Percentiles rank a stretch among this genome's conserved stretches.
These are phyloP conservation scores for Spathaspora gorwiae DNA, from an alignment of 805 yeast species.

Conservation along the genomic window DNA sequence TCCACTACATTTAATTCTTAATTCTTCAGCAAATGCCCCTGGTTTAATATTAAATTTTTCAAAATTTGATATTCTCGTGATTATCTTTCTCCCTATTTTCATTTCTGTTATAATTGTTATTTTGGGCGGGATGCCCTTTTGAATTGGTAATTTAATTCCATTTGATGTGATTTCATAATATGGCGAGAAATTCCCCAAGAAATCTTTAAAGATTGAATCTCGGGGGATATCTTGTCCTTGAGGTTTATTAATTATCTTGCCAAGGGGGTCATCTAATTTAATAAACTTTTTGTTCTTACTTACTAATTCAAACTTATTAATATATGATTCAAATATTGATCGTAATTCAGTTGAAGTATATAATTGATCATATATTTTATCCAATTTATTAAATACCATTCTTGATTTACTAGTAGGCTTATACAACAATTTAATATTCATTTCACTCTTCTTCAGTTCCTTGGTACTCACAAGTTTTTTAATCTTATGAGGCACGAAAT, in stretches of 20 bases:
- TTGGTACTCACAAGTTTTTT: slow-evolving; percentile 17
- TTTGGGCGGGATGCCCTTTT: slow-evolving; percentile 65
- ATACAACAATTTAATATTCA: slow-evolving; percentile 39
- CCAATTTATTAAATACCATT: slow-evolving; percentile 41
- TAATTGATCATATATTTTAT: slow-evolving; percentile 30
- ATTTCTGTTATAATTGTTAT: slow-evolving; percentile 66
- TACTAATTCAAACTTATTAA: slow-evolving; percentile 48
- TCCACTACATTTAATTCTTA: slow-evolving; percentile 82
- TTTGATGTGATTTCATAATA: slow-evolving; percentile 47
- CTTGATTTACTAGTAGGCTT: slow-evolving; percentile 53
- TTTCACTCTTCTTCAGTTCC: slow-evolving; percentile 15
- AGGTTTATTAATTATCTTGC: slow-evolving; percentile 1
- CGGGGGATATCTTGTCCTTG: slow-evolving; percentile 21
- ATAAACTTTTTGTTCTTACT: slow-evolving; percentile 52
- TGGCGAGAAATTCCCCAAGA: slow-evolving; percentile 45
- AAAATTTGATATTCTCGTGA: slow-evolving; percentile 68
- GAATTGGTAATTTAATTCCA: slow-evolving; percentile 35
- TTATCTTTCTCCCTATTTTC: slow-evolving; percentile 75
- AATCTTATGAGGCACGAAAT: slow-evolving; percentile 56
- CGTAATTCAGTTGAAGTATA: slow-evolving; percentile 57
- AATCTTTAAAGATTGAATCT: slow-evolving; percentile 42
- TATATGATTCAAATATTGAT: slow-evolving; percentile 50
- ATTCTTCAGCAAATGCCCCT: slow-evolving; percentile 58
- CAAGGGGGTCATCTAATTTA: slow-evolving; percentile 50
- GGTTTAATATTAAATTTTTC: slow-evolving; percentile 66